Evolutionary conservation across 106 monocot species (phyloP).

Genomic region (Dendrobium officinale): DNA sequence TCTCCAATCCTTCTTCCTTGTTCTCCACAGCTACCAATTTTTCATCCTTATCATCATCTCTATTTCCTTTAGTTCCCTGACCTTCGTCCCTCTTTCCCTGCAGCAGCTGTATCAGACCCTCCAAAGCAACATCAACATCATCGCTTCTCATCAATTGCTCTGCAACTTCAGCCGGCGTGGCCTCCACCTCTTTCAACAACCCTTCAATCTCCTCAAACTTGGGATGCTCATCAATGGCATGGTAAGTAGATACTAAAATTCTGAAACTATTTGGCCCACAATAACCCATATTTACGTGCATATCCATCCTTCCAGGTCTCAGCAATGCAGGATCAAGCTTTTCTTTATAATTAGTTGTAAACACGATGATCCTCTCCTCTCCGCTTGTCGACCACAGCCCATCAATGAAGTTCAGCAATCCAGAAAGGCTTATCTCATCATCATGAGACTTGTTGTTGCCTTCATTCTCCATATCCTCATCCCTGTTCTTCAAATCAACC

Average conservation of each 20-base stretch:
- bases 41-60: neutral
- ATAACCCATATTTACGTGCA: slow-evolving; percentile 17
- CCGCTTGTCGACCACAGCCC: slow-evolving; percentile 17
- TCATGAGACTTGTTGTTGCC: neutral
- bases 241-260: slow-evolving; percentile 3
- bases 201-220: slow-evolving; percentile 10
- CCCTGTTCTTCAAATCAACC: slow-evolving; percentile 6
- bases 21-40: neutral
- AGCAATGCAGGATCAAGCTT: slow-evolving; percentile 14
- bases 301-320: slow-evolving; percentile 18
- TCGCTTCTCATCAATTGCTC: slow-evolving; percentile 7
- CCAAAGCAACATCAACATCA: slow-evolving; percentile 9
- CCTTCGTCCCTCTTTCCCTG: neutral
- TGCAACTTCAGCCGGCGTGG: slow-evolving; percentile 7
- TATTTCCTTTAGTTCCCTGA: neutral
- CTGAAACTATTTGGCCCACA: slow-evolving; percentile 1
- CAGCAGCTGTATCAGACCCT: neutral
- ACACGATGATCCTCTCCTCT: slow-evolving; percentile 17
- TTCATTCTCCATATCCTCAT: neutral
- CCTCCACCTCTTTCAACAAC: slow-evolving; percentile 6
- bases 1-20: neutral
- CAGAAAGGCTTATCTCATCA: slow-evolving; percentile 12
- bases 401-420: slow-evolving; percentile 13
- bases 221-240: slow-evolving; percentile 8
- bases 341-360: slow-evolving; percentile 21